Evolutionary conservation across 2,329 filamentous ascomycete genomes (phyloP).

Genomic region (Trichophyton benhamiae): DNA sequence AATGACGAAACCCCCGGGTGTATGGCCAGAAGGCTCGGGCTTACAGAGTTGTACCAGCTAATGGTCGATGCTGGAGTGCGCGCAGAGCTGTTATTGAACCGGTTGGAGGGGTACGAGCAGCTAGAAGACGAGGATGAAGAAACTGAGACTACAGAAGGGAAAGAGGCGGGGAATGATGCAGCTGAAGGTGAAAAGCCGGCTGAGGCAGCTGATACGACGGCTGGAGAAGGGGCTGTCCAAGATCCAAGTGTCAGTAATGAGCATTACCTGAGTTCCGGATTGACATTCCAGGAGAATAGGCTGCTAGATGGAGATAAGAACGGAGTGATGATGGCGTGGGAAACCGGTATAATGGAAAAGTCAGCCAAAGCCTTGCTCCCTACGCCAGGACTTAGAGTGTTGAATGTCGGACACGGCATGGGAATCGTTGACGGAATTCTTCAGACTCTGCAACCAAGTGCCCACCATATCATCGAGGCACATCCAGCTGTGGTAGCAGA

Average conservation of each 20-base stretch:
- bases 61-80: conserved; percentile 84
- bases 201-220: not conserved
- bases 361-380: conserved; percentile 58
- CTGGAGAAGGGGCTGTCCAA: conserved; percentile 8
- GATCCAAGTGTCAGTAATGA: conserved; percentile 45
- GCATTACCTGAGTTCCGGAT: conserved; percentile 54
- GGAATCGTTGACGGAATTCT: conserved; percentile 75
- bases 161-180: conserved; percentile 1
- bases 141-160: conserved; percentile 7
- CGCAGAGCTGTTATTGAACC: conserved; percentile 72
- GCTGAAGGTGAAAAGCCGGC: conserved; percentile 1
- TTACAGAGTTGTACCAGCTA: conserved; percentile 60
- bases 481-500: conserved; percentile 64
- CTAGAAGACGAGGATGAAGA: conserved; percentile 38
- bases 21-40: conserved; percentile 57
- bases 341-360: conserved; percentile 70
- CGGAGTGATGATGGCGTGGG: conserved; percentile 91
- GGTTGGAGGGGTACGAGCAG: conserved; percentile 70
- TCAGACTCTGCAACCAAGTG: conserved; percentile 51
- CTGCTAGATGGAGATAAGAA: conserved; percentile 65
- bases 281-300: conserved; percentile 53
- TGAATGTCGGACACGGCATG: conserved; percentile 87
- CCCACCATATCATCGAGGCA: conserved; percentile 77
- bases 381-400: conserved; percentile 51
- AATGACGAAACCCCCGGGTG: conserved; percentile 87